Evolutionary conservation across 352 stramenopile genomes (phyloP).

Genomic region (Vaucheria bursata): DNA sequence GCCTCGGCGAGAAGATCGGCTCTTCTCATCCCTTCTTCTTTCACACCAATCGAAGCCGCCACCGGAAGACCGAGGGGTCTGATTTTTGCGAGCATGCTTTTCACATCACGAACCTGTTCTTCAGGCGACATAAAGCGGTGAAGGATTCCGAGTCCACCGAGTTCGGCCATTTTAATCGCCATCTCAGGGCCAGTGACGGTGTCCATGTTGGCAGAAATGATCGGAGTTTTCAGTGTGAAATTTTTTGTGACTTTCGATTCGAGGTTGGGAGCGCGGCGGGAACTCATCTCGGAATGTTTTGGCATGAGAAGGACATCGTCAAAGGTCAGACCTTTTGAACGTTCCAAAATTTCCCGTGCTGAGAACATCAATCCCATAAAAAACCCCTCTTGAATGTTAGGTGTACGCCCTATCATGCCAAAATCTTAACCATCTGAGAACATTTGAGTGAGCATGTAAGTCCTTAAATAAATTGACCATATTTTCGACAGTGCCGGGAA

Average conservation of each 20-base stretch:
- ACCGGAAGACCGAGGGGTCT: not conserved
- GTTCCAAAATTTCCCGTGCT: too few relatives aligned
- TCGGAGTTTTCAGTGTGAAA: constrained; percentile 82
- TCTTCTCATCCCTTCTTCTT: not conserved
- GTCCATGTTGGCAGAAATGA: constrained; percentile 96
- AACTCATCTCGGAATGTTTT: not conserved
- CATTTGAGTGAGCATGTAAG: too few relatives aligned
- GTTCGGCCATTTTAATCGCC: constrained; percentile 95
- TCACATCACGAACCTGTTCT: not conserved
- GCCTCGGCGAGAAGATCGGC: not conserved
- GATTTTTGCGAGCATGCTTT: not conserved
- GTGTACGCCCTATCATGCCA: too few relatives aligned
- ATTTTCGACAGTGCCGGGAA: too few relatives aligned
- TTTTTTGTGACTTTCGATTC: constrained; percentile 63
- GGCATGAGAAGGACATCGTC: not conserved
- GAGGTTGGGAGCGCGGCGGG: not conserved
- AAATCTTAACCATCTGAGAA: too few relatives aligned
- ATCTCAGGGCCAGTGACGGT: constrained; percentile 97
- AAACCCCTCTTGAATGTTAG: too few relatives aligned
- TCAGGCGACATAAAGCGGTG: not conserved
- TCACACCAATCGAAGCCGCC: not conserved
- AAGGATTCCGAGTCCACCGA: constrained; percentile 57
- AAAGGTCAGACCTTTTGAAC: too few relatives aligned
- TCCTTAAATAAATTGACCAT: too few relatives aligned
- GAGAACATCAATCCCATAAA: too few relatives aligned